These are phyloP conservation scores for Alternaria arbusti DNA, from an alignment of 2,329 filamentous ascomycete genomes.

Conservation along the genomic window DNA sequence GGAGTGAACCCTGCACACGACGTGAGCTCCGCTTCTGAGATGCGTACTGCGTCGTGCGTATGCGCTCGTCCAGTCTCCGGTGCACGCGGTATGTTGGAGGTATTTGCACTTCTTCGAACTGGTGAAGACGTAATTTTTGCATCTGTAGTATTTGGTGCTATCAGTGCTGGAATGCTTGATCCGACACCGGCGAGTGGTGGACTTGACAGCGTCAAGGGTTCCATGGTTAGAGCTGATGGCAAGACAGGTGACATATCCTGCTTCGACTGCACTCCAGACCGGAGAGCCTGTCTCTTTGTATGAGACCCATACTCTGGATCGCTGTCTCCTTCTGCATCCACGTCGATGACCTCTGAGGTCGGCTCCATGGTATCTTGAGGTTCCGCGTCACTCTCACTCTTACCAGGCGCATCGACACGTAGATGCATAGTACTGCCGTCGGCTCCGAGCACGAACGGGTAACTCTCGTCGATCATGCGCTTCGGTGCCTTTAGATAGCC, in stretches of 20 bases:
- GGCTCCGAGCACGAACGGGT: not conserved
- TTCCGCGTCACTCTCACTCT: not conserved
- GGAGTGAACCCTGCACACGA: not conserved
- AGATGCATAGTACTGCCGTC: not conserved
- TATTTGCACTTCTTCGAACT: not conserved
- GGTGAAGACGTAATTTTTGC: not conserved
- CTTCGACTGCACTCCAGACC: not conserved
- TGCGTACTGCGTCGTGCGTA: not conserved
- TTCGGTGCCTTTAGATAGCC: conserved; percentile 33
- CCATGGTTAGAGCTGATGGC: not conserved
- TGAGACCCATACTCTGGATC: conserved; percentile 1
- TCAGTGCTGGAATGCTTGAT: not conserved
- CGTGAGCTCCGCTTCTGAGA: not conserved
- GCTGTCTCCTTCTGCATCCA: conserved; percentile 14
- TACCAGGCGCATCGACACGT: not conserved
- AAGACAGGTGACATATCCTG: not conserved
- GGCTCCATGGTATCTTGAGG: not conserved
- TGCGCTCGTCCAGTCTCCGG: not conserved
- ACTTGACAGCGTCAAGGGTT: not conserved
- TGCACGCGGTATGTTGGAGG: not conserved
- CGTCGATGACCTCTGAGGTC: not conserved
- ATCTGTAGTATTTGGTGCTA: not conserved
- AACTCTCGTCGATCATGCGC: conserved; percentile 31
- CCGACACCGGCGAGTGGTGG: not conserved
- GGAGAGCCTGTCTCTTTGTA: conserved; percentile 10